phyloP scores from a whole-genome alignment of 441 rosid genomes.

The Erodium texanum region DNA sequence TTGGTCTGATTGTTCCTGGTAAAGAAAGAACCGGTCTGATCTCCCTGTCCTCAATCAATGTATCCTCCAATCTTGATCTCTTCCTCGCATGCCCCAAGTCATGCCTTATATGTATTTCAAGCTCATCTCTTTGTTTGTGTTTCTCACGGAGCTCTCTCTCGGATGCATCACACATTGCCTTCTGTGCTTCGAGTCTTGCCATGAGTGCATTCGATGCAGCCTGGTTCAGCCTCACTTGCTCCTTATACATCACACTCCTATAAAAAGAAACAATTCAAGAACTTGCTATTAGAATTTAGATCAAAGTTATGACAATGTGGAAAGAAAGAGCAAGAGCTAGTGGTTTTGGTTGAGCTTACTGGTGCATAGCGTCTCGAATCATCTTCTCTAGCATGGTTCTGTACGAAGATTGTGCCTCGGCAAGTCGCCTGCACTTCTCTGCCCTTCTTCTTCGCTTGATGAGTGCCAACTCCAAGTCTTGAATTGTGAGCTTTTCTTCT shows the following conservation, averaged over 20 bases:
- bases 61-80: slow-evolving; percentile 43
- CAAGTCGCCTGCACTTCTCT: slow-evolving; percentile 82
- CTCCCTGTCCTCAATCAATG: no score
- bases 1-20: no score
- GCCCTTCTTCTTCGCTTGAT: slow-evolving; percentile 72
- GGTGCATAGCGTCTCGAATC: slow-evolving; percentile 98
- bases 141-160: slow-evolving; percentile 80
- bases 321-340: neutral
- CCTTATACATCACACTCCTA: slow-evolving; percentile 92
- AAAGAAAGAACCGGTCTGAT: no score
- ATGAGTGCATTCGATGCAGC: slow-evolving; percentile 66
- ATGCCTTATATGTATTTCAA: slow-evolving; percentile 65
- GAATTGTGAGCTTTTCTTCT: slow-evolving; percentile 55
- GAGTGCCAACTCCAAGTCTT: slow-evolving; percentile 65
- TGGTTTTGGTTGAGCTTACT: slow-evolving; percentile 38
- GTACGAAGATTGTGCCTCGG: slow-evolving; percentile 84
- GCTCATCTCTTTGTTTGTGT: slow-evolving; percentile 66
- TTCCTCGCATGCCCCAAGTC: slow-evolving; percentile 44
- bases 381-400: slow-evolving; percentile 76
- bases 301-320: neutral
- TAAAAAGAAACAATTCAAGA: slow-evolving; percentile 6
- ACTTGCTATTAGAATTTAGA: neutral
- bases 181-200: slow-evolving; percentile 90
- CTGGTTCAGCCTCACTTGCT: slow-evolving; percentile 82
- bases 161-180: slow-evolving; percentile 68